Conservation (phyloP, 768 basidiomycete species). For the Sporobolomyces pararoseus region DNA sequence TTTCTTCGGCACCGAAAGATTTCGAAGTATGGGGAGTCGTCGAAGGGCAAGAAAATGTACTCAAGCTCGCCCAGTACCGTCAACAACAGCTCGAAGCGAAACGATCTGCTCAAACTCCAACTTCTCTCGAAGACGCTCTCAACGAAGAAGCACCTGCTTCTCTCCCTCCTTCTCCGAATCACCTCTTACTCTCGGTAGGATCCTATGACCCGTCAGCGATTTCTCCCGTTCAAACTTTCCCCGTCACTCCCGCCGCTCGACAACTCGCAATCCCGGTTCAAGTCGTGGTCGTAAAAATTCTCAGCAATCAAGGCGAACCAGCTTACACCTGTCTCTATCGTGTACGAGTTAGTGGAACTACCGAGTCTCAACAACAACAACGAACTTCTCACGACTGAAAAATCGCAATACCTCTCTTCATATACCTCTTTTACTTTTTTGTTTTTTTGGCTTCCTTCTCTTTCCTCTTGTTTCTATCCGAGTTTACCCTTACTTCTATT, state of each 20-base stretch:
- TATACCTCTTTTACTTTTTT: no score
- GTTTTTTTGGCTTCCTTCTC: no score
- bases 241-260: constrained; percentile 64
- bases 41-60: constrained; percentile 69
- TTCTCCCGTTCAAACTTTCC: constrained; percentile 72
- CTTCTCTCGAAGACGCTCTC: constrained; percentile 11
- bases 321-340: constrained; percentile 77
- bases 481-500: no score
- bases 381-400: no score
- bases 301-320: constrained; percentile 79
- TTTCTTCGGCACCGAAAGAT: constrained; percentile 67
- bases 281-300: constrained; percentile 71
- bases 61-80: constrained; percentile 59
- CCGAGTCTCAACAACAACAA: constrained; percentile 26
- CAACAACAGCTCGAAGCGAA: constrained; percentile 47
- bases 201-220: constrained; percentile 60
- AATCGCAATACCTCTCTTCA: no score
- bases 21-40: constrained; percentile 91
- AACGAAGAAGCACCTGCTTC: constrained; percentile 44
- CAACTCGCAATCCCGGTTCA: constrained; percentile 77
- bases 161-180: constrained; percentile 42
- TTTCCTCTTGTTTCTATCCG: no score
- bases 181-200: constrained; percentile 65
- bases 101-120: constrained; percentile 1
- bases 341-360: constrained; percentile 38